Conservation (phyloP, 2,329 filamentous ascomycete species). For the Phyllosticta ampelicida region DNA sequence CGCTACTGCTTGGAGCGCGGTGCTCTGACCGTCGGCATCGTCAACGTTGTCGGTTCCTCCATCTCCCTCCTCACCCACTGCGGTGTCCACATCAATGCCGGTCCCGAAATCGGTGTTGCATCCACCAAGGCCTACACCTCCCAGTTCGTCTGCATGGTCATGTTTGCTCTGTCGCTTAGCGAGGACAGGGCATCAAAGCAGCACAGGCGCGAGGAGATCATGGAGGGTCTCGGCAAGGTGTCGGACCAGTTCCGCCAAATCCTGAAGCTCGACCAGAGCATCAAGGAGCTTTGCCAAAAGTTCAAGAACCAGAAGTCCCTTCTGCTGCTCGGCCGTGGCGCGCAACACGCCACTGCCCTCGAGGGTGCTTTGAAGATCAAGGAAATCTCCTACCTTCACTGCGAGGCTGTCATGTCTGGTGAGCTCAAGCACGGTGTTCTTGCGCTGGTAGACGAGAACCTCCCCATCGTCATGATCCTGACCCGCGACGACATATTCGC, state of each 20-base stretch:
- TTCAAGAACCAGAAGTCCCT: constrained; percentile 98
- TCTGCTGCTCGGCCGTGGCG: constrained; percentile 83
- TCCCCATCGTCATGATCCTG: constrained; percentile 99
- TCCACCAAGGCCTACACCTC: constrained; percentile 99
- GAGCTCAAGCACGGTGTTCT: constrained; percentile 98
- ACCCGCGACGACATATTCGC: constrained; percentile 93
- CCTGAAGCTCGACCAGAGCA: constrained; percentile 78
- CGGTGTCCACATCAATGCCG: constrained; percentile 98
- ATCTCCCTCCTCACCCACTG: constrained; percentile 99
- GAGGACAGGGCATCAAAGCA: constrained; percentile 95
- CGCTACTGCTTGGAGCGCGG: constrained; percentile 97
- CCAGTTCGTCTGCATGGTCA: constrained; percentile 99
- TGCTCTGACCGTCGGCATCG: constrained; percentile 92
- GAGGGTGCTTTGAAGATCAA: constrained; percentile 99
- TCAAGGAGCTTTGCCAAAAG: constrained; percentile 88
- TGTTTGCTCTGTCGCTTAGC: constrained; percentile 93
- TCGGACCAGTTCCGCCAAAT: constrained; percentile 89
- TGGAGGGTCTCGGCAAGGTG: constrained; percentile 79
- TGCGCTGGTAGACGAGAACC: constrained; percentile 92
- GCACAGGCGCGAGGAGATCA: constrained; percentile 86
- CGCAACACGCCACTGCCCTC: constrained; percentile 92
- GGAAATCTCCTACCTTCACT: constrained; percentile 99
- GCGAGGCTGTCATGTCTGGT: constrained; percentile 99
- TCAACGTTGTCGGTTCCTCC: constrained; percentile 96
- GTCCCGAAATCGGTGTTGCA: constrained; percentile 95